Base-by-base conservation (phyloP, 1,284 basidiomycete genomes). In the Ganoderma meredithae region DNA sequence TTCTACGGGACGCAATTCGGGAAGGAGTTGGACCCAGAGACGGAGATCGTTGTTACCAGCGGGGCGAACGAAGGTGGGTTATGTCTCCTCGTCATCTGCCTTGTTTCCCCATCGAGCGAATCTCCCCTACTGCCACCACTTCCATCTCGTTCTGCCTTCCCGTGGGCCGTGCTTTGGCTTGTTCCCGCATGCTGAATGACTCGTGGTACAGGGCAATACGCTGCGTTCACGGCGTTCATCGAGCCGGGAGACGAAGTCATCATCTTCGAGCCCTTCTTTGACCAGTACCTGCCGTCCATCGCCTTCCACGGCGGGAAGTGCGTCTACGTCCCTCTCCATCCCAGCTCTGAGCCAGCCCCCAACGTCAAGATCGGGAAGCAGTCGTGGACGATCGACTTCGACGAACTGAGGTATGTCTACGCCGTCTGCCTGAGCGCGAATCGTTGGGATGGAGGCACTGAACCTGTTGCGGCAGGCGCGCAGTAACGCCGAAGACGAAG, bases 201-300 rank as follows among this genome's bases (percentile, higher is more conserved):
- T 49, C 31, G 15, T 22, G 22, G 67, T 64, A 47, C 56, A 95
- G 95, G 96, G 39, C 92, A 95, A 83, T 98, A 96, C 78, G 89
- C 95, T 55, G 92, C 95, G 63, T 91, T 96, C 75, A 87, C 89
- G 13, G 96, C 96, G 0, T 97, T 96, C 82, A 80, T 96, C 60
- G 90, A 97, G 69, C 84, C 88, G 40, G 96, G 92, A 9, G 97
- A 99, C 79, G 97, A 99, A 81, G 97, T 99, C 67, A 96, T 99
- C 79, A 91, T 98, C 85, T 96, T 99, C 77, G 97, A 99, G 82
- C 97, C 95, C 9, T 96, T 95, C 85, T 98, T 98, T 77, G 97
- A 98, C 79, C 97, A 99, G 80, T 99, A 98, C 82, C 88, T 94
- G 68, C 91, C 95, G 43, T 94, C 93, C 15, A 90, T 97, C 69